Evolutionary conservation across 2,329 filamentous ascomycete species (phyloP).

Genomic region (Aureobasidium vineae): DNA sequence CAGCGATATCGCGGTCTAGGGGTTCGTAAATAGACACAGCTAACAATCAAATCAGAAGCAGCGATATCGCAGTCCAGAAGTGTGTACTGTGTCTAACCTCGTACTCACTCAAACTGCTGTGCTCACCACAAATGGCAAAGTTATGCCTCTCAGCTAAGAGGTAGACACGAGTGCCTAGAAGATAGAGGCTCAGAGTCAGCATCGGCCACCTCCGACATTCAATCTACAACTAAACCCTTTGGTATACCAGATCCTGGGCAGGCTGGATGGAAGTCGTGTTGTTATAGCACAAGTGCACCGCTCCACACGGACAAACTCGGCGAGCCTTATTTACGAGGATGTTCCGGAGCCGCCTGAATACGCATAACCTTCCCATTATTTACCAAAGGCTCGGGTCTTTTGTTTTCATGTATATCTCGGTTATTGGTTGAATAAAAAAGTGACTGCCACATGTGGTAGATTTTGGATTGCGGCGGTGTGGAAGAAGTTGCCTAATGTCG

Average conservation of each 20-base stretch:
- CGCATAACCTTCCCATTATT: background rate
- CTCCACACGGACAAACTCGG: background rate
- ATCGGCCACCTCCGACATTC: background rate
- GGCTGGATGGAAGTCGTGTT: background rate
- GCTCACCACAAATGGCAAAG: background rate
- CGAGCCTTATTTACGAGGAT: conserved; percentile 4
- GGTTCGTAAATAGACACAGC: background rate
- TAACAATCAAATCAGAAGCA: background rate
- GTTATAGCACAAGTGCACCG: background rate
- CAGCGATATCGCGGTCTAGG: background rate
- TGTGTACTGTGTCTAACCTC: background rate
- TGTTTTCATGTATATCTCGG: background rate
- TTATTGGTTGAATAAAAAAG: background rate
- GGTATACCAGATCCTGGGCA: background rate
- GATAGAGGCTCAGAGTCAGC: background rate
- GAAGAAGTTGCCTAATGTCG: background rate
- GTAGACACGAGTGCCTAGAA: background rate
- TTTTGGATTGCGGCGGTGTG: background rate
- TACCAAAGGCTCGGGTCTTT: background rate
- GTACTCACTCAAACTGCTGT: background rate
- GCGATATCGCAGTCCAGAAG: background rate
- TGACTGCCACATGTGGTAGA: background rate
- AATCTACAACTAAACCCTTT: too few species aligned
- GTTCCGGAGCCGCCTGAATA: background rate
- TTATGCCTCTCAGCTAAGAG: background rate